Evolutionary conservation across 1,284 basidiomycete genomes (phyloP).

Genomic region (Jaminaea rosea): DNA sequence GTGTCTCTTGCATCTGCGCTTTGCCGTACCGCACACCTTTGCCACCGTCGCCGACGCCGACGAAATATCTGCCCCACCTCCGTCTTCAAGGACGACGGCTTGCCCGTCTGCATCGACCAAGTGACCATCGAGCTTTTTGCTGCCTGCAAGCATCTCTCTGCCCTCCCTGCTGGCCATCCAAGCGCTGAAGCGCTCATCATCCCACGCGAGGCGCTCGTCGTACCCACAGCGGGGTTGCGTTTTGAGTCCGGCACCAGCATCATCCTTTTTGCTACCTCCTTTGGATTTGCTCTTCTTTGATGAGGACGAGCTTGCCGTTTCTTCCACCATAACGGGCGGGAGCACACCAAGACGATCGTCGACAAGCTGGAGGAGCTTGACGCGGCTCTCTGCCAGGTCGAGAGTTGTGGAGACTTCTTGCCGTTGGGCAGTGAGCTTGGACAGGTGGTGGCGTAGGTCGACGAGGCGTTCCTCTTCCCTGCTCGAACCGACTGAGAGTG

Average conservation of each 20-base stretch:
- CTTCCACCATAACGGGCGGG: slow-evolving; percentile 2
- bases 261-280: not conserved
- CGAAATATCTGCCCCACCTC: not conserved
- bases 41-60: not conserved
- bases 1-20: slow-evolving; percentile 20
- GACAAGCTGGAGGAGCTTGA: slow-evolving; percentile 12
- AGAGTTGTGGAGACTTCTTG: not conserved
- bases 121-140: slow-evolving; percentile 1
- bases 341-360: slow-evolving; percentile 14
- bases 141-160: slow-evolving; percentile 5
- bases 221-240: slow-evolving; percentile 14
- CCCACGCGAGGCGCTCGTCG: slow-evolving; percentile 20
- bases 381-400: not conserved
- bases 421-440: not conserved
- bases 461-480: not conserved
- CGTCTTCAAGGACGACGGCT: not conserved
- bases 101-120: not conserved
- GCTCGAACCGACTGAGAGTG: no score
- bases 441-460: not conserved
- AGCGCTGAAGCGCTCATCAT: slow-evolving; percentile 11
- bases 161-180: slow-evolving; percentile 9
- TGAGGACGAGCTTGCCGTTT: not conserved
- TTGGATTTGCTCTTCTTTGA: slow-evolving; percentile 6
- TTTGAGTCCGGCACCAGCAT: slow-evolving; percentile 1
- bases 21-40: slow-evolving; percentile 11